Base-by-base conservation (phyloP, 768 basidiomycete genomes). In the Rhizopogon vesiculosus region DNA sequence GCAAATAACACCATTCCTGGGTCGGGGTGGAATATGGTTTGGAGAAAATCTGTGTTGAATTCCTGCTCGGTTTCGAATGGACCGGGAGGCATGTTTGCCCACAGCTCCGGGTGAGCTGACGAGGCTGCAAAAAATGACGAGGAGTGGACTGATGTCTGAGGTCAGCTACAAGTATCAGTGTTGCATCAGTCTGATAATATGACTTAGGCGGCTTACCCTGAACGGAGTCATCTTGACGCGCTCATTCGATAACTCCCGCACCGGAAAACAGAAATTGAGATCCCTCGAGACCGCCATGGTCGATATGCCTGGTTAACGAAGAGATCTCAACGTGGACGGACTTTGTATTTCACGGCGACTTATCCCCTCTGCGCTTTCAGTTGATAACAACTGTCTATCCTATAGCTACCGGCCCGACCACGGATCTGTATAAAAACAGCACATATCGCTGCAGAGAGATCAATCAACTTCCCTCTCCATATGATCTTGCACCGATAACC, bases 151-250 rank as follows among this genome's bases (percentile, higher is more conserved):
- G 74, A 69, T 5, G 78, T 76, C 79, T 80, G 19, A 3, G 8
- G 15, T 22, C 29, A 18, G 31, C 31, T 35, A 8, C 7, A n/a
- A 40, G 40, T 16, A n/a, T 40, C 40, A 2, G 13, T 19, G 7
- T 13, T 9, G 2, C 18, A 0, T 31, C 31, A 8, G 31, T 35
- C 39, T 7, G 19, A 19, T 4, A 12, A 33, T 22, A 22, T 19
- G 3, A 19, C 31, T 33, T 31, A 0, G 31, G 31, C 1, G 18
- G 18, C 73, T 61, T 55, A 78, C 79, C 22, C 75, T 62, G 63
- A 83, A 83, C 1, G 81, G 80, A 0, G 70, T 70, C 22, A 85
- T 68, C 53, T 69, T 72, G 15, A 83, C 62, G n/a, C 76, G 69
- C 13, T 76, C 74, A 58, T 68, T 81, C 56, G 81, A 72, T 10